Percentiles rank a stretch among this genome's conserved stretches.
Evolutionary conservation across 306 rosid species (phyloP).

Genomic region (Medicago lupulina): DNA sequence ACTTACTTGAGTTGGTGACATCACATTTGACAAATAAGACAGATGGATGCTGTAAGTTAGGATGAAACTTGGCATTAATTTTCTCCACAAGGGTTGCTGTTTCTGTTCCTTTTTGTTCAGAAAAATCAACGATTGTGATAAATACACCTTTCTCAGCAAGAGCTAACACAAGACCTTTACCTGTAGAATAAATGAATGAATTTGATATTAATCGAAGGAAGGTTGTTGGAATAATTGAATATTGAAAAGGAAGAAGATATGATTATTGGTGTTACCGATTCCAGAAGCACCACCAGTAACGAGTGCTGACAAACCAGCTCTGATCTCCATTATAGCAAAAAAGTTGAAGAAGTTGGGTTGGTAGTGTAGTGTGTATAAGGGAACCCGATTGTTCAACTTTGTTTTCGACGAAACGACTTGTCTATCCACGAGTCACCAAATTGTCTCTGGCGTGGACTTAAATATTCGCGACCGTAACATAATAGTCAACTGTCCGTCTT

Average conservation of each 20-base stretch:
- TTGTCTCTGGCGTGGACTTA: too few species aligned
- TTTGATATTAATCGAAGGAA: too few species aligned
- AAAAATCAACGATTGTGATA: constrained; percentile 83
- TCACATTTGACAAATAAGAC: constrained; percentile 71
- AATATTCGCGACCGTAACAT: too few species aligned
- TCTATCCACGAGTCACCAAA: background rate
- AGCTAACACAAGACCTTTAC: constrained; percentile 81
- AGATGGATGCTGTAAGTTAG: constrained; percentile 65
- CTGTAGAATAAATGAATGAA: constrained; percentile 43
- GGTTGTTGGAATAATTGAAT: background rate
- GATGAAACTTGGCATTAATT: constrained; percentile 65
- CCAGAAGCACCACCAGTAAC: constrained; percentile 97
- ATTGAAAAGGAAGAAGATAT: background rate
- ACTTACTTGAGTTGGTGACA: constrained; percentile 72
- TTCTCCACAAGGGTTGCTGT: constrained; percentile 59
- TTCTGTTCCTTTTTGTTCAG: constrained; percentile 79
- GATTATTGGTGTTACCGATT: constrained; percentile 57
- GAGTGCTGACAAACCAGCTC: constrained; percentile 83
- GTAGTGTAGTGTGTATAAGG: too few species aligned
- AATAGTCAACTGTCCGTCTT: background rate
- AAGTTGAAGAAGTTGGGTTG: too few species aligned
- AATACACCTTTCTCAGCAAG: constrained; percentile 85
- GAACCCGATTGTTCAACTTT: background rate
- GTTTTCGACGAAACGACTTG: background rate
- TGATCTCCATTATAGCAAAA: constrained; percentile 61